phyloP scores from a whole-genome alignment of 345 rosid genomes.

The Ceriops zippeliana region DNA sequence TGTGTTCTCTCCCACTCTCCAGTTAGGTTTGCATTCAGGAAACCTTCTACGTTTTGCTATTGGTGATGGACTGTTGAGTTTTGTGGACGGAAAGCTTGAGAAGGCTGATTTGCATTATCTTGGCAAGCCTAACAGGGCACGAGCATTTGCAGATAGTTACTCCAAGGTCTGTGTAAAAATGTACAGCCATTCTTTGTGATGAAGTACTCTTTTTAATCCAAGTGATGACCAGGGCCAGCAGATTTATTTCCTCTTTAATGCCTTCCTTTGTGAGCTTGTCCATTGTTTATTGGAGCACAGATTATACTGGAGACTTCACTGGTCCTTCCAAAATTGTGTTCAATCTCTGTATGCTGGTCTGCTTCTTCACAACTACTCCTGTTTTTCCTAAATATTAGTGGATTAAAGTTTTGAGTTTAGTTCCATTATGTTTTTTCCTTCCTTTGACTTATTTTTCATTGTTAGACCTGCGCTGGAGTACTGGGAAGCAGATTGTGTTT shows the following conservation, averaged over 20 bases:
- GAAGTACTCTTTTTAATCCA: background rate
- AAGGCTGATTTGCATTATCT: conserved; percentile 72
- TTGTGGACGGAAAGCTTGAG: conserved; percentile 76
- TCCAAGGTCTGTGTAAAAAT: conserved; percentile 65
- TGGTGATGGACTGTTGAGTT: conserved; percentile 65
- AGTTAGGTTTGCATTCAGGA: conserved; percentile 61
- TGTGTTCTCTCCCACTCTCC: conserved; percentile 22
- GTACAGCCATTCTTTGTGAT: background rate
- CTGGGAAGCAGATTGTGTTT: background rate
- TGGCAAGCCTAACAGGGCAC: conserved; percentile 61
- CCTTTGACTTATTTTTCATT: background rate
- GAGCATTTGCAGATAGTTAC: conserved; percentile 90
- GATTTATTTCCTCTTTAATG: no score
- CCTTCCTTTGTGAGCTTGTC: background rate
- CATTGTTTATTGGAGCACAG: background rate
- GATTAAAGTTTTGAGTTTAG: background rate
- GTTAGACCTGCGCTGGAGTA: background rate
- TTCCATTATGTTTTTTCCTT: background rate
- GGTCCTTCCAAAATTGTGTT: background rate
- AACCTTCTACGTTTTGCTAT: conserved; percentile 71
- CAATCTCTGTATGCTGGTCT: background rate
- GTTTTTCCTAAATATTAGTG: background rate
- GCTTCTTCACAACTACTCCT: background rate
- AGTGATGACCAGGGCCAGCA: no score
- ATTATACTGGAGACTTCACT: background rate